Base-by-base conservation (phyloP, 495 filamentous ascomycete species). In the Hypoxylon subgilvum region DNA sequence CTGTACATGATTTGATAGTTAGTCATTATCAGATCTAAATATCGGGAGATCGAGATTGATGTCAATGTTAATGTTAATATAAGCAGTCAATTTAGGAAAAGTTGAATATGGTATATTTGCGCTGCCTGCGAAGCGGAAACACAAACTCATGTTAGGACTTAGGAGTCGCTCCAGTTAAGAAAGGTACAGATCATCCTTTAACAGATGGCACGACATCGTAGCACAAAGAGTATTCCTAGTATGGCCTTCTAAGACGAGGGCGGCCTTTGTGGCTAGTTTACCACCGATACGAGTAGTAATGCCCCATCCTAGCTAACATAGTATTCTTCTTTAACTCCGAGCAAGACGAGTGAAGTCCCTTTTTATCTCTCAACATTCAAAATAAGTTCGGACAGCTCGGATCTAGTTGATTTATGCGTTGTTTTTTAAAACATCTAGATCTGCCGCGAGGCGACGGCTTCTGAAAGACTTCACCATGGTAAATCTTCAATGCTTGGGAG, bases 151-250 rank as follows among this genome's bases (percentile, higher is more conserved):
- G n/a, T 19, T 25, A 64, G 50, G 13, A 40, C 42, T 35, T n/a
- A 38, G 2, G 5, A 2, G 48, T 38, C 10, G 35, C 25, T n/a
- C n/a, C n/a, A n/a, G 31, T 17, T 27, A 47, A 58, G 55, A 54
- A 54, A 43, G 50, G 61, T 51, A 64, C 51, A 10, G 61, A 64
- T 64, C 54, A 44, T 18, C 54, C 13, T 54, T 34, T 45, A n/a
- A n/a, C n/a, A n/a, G 5, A 34, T 12, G n/a, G 58, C 55, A 61
- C 57, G 53, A 54, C 51, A 57, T 64, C 47, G 64, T 67, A 54
- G 66, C 58, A 68, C 61, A 63, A 63, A 54, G n/a, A 61, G 43
- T 61, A 65, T 54, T 45, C 36, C 61, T 63, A 57, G 63, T 61
- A 57, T 69, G 38, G 49, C 25, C 30, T 45, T 44, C 47, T 55